Conservation (phyloP, 371 early-diverging fungal genomes). For the Saksenaea oblongispora region DNA sequence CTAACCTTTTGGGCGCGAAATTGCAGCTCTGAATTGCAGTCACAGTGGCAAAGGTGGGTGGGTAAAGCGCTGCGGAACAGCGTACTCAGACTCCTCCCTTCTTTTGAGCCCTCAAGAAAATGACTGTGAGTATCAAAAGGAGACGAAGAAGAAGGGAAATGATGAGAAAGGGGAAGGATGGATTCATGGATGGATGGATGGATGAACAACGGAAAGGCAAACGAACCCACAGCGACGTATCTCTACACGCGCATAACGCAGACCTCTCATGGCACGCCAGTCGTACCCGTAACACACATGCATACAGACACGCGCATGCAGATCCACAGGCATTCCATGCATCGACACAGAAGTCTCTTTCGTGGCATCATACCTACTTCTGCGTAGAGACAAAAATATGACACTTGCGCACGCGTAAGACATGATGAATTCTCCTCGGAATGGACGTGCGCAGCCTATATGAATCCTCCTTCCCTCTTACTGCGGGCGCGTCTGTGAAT, state of each 20-base stretch:
- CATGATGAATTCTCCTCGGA: no score
- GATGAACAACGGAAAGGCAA: not conserved
- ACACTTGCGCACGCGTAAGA: no score
- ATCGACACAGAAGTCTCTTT: not conserved
- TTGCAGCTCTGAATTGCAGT: not conserved
- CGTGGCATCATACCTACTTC: not conserved
- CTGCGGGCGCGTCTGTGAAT: not conserved
- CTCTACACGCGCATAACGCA: not conserved
- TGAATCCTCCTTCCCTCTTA: not conserved
- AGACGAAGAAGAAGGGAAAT: not conserved
- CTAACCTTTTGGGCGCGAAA: no score
- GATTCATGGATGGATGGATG: slow-evolving; percentile 2
- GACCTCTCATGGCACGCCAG: not conserved
- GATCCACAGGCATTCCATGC: not conserved
- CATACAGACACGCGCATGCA: not conserved
- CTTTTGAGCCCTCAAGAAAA: slow-evolving; percentile 6
- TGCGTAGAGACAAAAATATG: not conserved
- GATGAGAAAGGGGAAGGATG: not conserved
- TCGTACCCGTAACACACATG: not conserved
- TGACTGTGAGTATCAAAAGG: slow-evolving; percentile 2
- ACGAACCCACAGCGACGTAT: not conserved
- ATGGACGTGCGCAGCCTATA: not conserved
- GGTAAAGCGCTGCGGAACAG: not conserved
- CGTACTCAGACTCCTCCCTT: not conserved
- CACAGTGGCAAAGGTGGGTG: not conserved